Conservation (phyloP, 164 flowering plant species). For the grape (Vitis vinifera) region ASM3070453v1 NC_081810.1:5100501-5101000, state of each 20-base stretch:
- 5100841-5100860: conserved; percentile 84
- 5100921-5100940: conserved; percentile 83
- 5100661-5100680: conserved; percentile 44
- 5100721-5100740: conserved; percentile 97
- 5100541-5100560: conserved; percentile 69
- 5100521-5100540: conserved; percentile 88
- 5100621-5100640: conserved; percentile 94
- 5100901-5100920: conserved; percentile 90
- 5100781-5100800: conserved; percentile 90
- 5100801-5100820: conserved; percentile 86
- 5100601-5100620: conserved; percentile 96
- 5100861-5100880: conserved; percentile 89
- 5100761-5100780: conserved; percentile 86
- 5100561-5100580: conserved; percentile 89
- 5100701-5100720: conserved; percentile 93
- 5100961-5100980: conserved; percentile 97
- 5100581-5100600: conserved; percentile 90
- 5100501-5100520: conserved; percentile 94
- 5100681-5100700: conserved; percentile 80
- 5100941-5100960: conserved; percentile 90
- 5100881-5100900: conserved; percentile 85
- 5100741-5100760: conserved; percentile 97
- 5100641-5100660: conserved; percentile 81
- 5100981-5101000: conserved; percentile 96
- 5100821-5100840: conserved; percentile 86